Evolutionary conservation across 768 basidiomycete genomes (phyloP), one percentile per base, ranked within the genome.

Genomic region (Agaricus subrufescens): DNA sequence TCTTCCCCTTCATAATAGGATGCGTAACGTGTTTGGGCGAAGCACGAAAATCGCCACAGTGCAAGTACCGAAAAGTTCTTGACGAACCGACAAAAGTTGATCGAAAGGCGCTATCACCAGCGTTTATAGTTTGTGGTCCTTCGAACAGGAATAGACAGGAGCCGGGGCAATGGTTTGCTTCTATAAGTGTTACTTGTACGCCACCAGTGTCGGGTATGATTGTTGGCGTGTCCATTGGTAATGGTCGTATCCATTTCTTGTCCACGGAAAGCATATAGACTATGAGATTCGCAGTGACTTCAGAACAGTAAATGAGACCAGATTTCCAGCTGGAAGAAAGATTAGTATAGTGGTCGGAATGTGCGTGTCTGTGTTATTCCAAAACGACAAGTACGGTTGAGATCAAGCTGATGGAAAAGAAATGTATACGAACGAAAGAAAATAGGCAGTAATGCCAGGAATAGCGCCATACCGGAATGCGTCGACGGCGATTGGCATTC

Each of bases 401-500:
- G 26, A 42, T 15, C 54, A 43, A 8, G 58, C 38, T 26, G 43
- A 15, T 15, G 44, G 42, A 43, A 50, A 26, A 45, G 39, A 40
- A 26, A 61, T 37, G 48, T 23, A 37, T 11, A 61, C 69, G 46
- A 63, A 95, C 94, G 94, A 93, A 59, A 98, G 70, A 62, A 97
- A 93, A 68, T 98, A 98, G 0, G 94, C 91, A 29, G 83, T 90
- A 26, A 98, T 83, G 9, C 84, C 85, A 4, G 95, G 94, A 48
- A 99, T 94, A 27, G 79, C 76, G 5, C 96, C 97, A 67, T 98
- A 99, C 38, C 87, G 83, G 71, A 99, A 99, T 1, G 95, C 97
- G 66, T 99, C 97, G 0, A 99, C 97, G 14, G 96, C 94, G 26
- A 99, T 89, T 8, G 95, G 94, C 94, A 98, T 97, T 1, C 97